phyloP scores from a whole-genome alignment of 176 grass and related monocot species.

The Lolium multiflorum region DNA sequence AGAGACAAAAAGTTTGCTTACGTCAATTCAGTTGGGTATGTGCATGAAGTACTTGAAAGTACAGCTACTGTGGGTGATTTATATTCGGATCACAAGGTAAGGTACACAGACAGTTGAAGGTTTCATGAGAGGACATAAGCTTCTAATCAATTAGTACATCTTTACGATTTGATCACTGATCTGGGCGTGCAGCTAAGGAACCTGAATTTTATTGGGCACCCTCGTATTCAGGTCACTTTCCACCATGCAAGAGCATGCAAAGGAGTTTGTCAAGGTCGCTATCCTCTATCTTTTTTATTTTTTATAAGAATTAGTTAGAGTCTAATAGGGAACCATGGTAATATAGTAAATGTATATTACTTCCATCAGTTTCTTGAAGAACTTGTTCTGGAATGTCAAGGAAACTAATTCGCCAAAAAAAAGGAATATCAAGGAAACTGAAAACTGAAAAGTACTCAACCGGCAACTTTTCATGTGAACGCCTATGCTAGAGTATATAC shows the following conservation, averaged over 20 bases:
- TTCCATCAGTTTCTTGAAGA: slow-evolving; percentile 19
- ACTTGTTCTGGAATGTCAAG: background rate
- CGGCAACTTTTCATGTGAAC: background rate
- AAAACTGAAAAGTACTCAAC: background rate
- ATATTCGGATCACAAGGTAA: background rate
- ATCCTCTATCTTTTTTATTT: background rate
- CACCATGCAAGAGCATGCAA: background rate
- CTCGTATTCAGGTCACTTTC: background rate
- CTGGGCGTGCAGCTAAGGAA: background rate
- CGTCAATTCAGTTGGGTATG: background rate
- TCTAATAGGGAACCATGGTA: background rate
- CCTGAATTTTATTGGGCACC: background rate
- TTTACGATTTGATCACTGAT: background rate
- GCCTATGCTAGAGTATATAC: background rate
- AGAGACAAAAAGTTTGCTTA: background rate
- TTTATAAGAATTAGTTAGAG: background rate
- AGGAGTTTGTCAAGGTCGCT: background rate
- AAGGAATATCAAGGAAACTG: background rate
- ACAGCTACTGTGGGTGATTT: background rate
- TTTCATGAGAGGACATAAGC: background rate
- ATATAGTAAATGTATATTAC: background rate
- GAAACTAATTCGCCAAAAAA: too few species aligned
- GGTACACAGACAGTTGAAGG: background rate
- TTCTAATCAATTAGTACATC: background rate
- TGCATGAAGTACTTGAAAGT: background rate